Evolutionary conservation across 768 basidiomycete genomes (phyloP).

Genomic region (Botryobasidium botryosum): DNA sequence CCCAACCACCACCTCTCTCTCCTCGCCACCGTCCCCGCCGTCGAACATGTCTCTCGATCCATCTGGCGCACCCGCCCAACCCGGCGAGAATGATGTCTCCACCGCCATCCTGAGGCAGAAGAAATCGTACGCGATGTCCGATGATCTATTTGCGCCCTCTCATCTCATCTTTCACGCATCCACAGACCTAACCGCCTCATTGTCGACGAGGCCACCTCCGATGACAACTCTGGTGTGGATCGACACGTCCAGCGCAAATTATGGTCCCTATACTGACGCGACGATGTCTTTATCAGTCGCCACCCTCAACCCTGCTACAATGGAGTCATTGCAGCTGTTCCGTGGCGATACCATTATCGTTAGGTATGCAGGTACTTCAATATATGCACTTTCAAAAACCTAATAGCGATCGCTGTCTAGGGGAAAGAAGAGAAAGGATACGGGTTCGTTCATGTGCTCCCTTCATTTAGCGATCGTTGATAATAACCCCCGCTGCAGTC

Average conservation of each 20-base stretch:
- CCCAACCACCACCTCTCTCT: too few relatives aligned
- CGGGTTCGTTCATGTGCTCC: constrained; percentile 21
- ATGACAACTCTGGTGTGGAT: constrained; percentile 83
- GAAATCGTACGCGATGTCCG: constrained; percentile 64
- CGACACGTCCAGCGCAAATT: constrained; percentile 1
- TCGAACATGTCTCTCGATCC: too few relatives aligned
- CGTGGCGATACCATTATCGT: constrained; percentile 94
- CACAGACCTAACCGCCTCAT: constrained; percentile 89
- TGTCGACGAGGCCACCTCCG: constrained; percentile 83
- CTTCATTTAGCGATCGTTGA: constrained; percentile 1
- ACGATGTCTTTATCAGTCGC: constrained; percentile 66
- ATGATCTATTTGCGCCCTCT: constrained; percentile 12
- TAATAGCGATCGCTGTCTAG: constrained; percentile 23
- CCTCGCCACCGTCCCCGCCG: too few relatives aligned
- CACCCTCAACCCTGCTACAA: constrained; percentile 87
- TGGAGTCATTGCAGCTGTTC: constrained; percentile 88
- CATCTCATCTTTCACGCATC: constrained; percentile 3
- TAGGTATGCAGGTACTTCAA: constrained; percentile 33
- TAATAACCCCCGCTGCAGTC: too few relatives aligned
- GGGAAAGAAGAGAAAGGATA: constrained; percentile 95
- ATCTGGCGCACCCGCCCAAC: constrained; percentile 65
- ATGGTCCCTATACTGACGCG: constrained; percentile 12
- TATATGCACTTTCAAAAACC: constrained; percentile 11
- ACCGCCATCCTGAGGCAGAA: constrained; percentile 93
- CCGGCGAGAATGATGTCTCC: constrained; percentile 77